Base-by-base conservation (phyloP, 768 basidiomycete species). In the Suillus subalutaceus region DNA sequence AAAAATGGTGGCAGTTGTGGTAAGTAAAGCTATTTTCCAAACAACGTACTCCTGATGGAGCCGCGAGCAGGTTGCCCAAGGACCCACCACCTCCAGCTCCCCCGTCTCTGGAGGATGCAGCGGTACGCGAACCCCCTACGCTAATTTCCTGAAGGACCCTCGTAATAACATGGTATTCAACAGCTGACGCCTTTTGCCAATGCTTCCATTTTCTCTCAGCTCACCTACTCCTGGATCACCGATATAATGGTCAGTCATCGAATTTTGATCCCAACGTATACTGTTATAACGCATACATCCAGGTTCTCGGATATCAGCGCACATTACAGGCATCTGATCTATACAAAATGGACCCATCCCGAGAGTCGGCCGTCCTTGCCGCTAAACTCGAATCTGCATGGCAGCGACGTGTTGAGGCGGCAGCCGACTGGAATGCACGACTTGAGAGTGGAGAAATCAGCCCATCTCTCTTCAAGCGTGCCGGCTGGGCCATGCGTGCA, bases 281-380 rank as follows among this genome's bases (percentile, higher is more conserved):
- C 13, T 44, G 16, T 26, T 35, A 3, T 62, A 13, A 56, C 9
- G 46, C 48, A 23, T 26, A 20, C 8, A 43, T 38, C n/a, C 48
- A 87, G 86, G 78, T 80, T 12, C 78, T 89, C 48, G 90, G 91
- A 0, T 92, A 89, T 71, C 88, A 90, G 71, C 81, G 92, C 38
- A 88, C 90, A 1, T 79, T 94, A 10, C 90, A 90, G 71, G 88
- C 89, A 0, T 85, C 89, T 1, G 92, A 94, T 76, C 76, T 93
- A 15, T 92, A 90, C 90, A 86, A 85, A 72, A 78, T 93, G 67
- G 85, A 86, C 64, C 72, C 79, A 4, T 71, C 80, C 5, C 82
- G 83, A 38, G 82, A 88, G 69, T 79, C 86, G 18, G 83, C 80
- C 0, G 66, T 71, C 23, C 79, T 93, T 37, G 83, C 88, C 3